Percentiles rank a stretch among this genome's conserved stretches.
These are phyloP conservation scores for Diaporthe sp. DNA, from an alignment of 2,329 filamentous ascomycete genomes.

Conservation along the genomic window DNA sequence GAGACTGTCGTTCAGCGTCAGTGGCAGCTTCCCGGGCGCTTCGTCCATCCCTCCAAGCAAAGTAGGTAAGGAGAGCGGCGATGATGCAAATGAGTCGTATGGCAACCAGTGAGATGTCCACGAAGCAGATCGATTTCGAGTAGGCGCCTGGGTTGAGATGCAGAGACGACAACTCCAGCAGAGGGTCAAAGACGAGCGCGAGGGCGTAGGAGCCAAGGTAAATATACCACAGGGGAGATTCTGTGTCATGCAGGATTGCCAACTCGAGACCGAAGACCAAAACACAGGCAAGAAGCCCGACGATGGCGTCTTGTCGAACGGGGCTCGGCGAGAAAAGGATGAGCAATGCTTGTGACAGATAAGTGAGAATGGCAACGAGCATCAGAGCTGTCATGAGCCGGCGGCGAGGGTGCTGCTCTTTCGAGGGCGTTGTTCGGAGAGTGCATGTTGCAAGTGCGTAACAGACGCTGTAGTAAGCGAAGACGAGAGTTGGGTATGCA, in stretches of 20 bases:
- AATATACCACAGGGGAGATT: slow-evolving; percentile 68
- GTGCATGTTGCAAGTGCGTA: slow-evolving; percentile 63
- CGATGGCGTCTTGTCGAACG: slow-evolving; percentile 57
- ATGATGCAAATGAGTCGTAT: slow-evolving; percentile 47
- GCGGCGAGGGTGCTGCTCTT: slow-evolving; percentile 51
- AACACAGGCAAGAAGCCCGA: slow-evolving; percentile 70
- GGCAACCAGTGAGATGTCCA: slow-evolving; percentile 45
- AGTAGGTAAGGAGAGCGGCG: slow-evolving; percentile 47
- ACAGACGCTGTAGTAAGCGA: slow-evolving; percentile 66
- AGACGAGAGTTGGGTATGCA: slow-evolving; percentile 65
- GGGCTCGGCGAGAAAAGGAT: slow-evolving; percentile 42
- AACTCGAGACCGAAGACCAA: slow-evolving; percentile 73
- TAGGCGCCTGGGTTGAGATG: slow-evolving; percentile 29
- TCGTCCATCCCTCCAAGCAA: slow-evolving; percentile 38
- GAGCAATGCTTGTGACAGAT: slow-evolving; percentile 56
- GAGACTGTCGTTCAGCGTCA: slow-evolving; percentile 69
- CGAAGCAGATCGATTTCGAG: slow-evolving; percentile 35
- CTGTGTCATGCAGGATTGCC: slow-evolving; percentile 61
- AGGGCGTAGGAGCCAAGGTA: slow-evolving; percentile 72
- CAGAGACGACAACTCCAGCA: slow-evolving; percentile 47
- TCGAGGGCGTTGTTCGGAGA: slow-evolving; percentile 57
- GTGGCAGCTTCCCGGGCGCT: slow-evolving; percentile 40
- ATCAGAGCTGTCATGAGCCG: slow-evolving; percentile 56
- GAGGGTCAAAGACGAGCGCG: slow-evolving; percentile 65
- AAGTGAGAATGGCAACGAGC: slow-evolving; percentile 55